Percentiles rank a stretch among this genome's conserved stretches.
Evolutionary conservation across 2,329 filamentous ascomycete genomes (phyloP).

Genomic region (Ilyonectria destructans): DNA sequence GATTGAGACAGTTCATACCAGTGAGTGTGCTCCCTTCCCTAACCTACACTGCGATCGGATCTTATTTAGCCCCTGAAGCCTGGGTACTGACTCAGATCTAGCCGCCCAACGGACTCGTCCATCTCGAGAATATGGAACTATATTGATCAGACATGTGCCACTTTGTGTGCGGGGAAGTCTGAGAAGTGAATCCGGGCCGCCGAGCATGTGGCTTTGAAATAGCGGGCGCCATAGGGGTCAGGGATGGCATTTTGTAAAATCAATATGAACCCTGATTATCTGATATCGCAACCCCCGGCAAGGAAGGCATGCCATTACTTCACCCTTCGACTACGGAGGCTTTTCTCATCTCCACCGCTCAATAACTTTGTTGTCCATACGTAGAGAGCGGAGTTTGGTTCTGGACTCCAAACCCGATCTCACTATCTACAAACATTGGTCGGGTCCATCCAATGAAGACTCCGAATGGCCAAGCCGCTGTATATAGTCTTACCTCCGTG

Average conservation of each 20-base stretch:
- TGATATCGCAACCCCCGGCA: neutral
- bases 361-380: neutral
- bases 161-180: constrained; percentile 36
- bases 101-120: constrained; percentile 77
- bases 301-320: constrained; percentile 5
- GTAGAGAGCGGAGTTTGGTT: neutral
- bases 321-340: neutral
- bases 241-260: constrained; percentile 38
- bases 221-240: constrained; percentile 19
- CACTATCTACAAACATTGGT: neutral
- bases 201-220: constrained; percentile 40
- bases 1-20: constrained; percentile 88
- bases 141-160: constrained; percentile 47
- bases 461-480: constrained; percentile 11
- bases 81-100: constrained; percentile 53
- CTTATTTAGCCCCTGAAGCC: constrained; percentile 8
- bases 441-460: constrained; percentile 35
- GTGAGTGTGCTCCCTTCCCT: constrained; percentile 65
- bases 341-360: neutral
- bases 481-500: constrained; percentile 22
- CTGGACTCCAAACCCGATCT: constrained; percentile 8
- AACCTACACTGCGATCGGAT: constrained; percentile 20
- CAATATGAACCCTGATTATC: constrained; percentile 16
- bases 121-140: constrained; percentile 70
- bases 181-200: constrained; percentile 23